Evolutionary conservation across 352 stramenopile species (phyloP).

Genomic region (Globisporangium canariense): DNA sequence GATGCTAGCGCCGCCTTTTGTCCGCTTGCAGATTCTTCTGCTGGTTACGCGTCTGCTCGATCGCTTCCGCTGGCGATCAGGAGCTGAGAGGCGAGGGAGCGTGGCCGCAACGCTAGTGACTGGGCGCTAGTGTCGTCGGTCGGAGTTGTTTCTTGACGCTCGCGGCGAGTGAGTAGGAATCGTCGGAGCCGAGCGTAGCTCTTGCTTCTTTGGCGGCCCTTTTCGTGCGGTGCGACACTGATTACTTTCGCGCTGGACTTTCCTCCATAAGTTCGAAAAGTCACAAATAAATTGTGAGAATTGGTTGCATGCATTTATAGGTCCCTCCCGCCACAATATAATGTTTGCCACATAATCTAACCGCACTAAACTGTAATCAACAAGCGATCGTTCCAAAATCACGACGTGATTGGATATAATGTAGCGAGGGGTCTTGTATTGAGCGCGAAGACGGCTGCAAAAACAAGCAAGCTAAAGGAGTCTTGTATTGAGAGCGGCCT

Average conservation of each 20-base stretch:
- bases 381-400: too few species aligned
- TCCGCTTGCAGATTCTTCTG: not conserved
- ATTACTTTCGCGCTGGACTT: slow-evolving; percentile 14
- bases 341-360: too few species aligned
- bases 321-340: too few species aligned
- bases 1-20: not conserved
- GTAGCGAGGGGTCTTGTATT: too few species aligned
- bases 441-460: slow-evolving; percentile 28
- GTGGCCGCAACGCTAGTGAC: not conserved
- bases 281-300: too few species aligned
- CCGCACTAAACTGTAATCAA: too few species aligned
- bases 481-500: slow-evolving; percentile 8
- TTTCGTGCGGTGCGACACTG: not conserved
- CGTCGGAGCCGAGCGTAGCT: not conserved
- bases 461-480: slow-evolving; percentile 27
- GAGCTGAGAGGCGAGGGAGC: not conserved
- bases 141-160: not conserved
- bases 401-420: too few species aligned
- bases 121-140: not conserved
- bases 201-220: not conserved
- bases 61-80: not conserved
- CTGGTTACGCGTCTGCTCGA: not conserved
- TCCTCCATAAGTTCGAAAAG: not conserved
- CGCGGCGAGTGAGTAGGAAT: too few species aligned
- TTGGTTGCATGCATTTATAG: too few species aligned